These are phyloP conservation scores for Pelargonium citronellum DNA, from an alignment of 441 rosid species.

Conservation along the genomic window DNA sequence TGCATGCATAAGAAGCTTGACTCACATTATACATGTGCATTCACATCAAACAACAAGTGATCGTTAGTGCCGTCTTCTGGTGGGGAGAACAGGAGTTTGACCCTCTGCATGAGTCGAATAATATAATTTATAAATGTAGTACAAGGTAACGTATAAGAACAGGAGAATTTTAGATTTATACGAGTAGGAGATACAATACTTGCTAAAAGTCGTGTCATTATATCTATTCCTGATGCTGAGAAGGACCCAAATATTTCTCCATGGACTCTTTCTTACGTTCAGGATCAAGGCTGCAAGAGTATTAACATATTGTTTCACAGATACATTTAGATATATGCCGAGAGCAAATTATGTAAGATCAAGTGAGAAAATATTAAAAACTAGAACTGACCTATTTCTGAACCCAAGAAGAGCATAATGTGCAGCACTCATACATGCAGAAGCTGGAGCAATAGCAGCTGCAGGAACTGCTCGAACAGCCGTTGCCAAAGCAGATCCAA, in stretches of 20 bases:
- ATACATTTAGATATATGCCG: neutral
- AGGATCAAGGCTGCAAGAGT: constrained; percentile 82
- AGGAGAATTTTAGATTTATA: constrained; percentile 1
- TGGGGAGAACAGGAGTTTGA: constrained; percentile 12
- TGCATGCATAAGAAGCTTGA: constrained; percentile 6
- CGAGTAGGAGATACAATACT: constrained; percentile 4
- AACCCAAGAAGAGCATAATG: constrained; percentile 83
- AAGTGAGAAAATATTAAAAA: neutral
- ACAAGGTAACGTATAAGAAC: neutral
- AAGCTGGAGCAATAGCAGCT: constrained; percentile 89
- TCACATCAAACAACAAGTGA: neutral
- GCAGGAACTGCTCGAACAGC: constrained; percentile 82
- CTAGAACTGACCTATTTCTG: constrained; percentile 66
- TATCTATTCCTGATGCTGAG: constrained; percentile 35
- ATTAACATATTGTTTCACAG: constrained; percentile 9
- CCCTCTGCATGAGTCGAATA: neutral
- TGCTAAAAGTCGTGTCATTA: constrained; percentile 15
- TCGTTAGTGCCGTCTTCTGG: neutral
- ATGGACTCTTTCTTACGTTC: constrained; percentile 90
- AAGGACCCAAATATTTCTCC: constrained; percentile 86
- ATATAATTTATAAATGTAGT: constrained; percentile 7
- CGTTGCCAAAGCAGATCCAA: constrained; percentile 76
- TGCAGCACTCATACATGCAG: constrained; percentile 79
- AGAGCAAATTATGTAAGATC: neutral
- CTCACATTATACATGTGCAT: constrained; percentile 21